A percentile compares a stretch with the other conserved stretches of the same genome.
These are phyloP conservation scores for Galerina marginata DNA, from an alignment of 768 basidiomycete genomes.

Conservation along the genomic window DNA sequence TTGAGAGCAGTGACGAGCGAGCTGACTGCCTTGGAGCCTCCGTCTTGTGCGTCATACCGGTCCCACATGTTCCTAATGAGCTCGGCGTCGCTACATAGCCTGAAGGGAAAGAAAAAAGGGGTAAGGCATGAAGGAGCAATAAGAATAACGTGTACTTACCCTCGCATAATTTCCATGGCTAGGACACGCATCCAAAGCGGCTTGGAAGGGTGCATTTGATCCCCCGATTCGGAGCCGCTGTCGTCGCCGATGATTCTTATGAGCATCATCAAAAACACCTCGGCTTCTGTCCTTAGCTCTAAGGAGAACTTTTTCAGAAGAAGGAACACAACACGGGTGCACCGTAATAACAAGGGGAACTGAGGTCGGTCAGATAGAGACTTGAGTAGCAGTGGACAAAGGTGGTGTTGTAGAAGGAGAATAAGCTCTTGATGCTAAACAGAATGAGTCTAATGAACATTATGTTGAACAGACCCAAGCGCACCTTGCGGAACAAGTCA, in stretches of 20 bases:
- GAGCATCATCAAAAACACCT: slow-evolving; percentile 82
- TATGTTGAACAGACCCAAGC: slow-evolving; percentile 15
- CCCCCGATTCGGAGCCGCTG: slow-evolving; percentile 30
- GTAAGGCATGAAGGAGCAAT: not conserved
- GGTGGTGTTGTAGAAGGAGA: slow-evolving; percentile 85
- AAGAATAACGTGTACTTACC: slow-evolving; percentile 44
- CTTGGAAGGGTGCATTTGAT: slow-evolving; percentile 41
- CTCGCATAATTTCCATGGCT: slow-evolving; percentile 91
- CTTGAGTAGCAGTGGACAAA: slow-evolving; percentile 89
- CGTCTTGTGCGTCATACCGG: slow-evolving; percentile 68
- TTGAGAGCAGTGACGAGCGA: slow-evolving; percentile 84
- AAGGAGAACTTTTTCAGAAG: slow-evolving; percentile 89
- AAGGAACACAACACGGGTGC: slow-evolving; percentile 92
- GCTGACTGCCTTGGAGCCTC: slow-evolving; percentile 73
- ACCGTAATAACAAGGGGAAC: slow-evolving; percentile 89
- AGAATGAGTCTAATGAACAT: not conserved
- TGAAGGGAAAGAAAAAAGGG: slow-evolving; percentile 26
- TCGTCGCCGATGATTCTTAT: slow-evolving; percentile 71
- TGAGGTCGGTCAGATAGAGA: slow-evolving; percentile 80
- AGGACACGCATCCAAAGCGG: slow-evolving; percentile 91
- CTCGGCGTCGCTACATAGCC: slow-evolving; percentile 80
- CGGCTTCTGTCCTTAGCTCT: slow-evolving; percentile 82
- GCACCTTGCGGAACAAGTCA: slow-evolving; percentile 80
- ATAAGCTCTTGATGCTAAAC: slow-evolving; percentile 80
- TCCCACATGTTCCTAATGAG: slow-evolving; percentile 82